These are phyloP conservation scores for Fusarium decemcellulare DNA, from an alignment of 2,329 filamentous ascomycete genomes.

Conservation along the genomic window DNA sequence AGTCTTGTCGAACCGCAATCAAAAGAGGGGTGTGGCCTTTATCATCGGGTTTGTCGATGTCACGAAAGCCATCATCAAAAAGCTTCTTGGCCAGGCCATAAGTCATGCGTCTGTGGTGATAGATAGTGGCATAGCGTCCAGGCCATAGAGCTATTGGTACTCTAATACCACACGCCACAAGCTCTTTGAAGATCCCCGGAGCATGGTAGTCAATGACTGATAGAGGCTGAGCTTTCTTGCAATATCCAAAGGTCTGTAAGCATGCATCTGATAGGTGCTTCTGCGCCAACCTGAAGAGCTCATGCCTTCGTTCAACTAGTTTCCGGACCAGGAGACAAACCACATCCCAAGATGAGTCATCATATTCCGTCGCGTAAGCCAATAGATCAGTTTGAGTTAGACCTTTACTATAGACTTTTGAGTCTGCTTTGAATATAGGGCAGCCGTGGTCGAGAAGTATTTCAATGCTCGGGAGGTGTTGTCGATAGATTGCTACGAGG, in stretches of 20 bases:
- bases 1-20: too few species aligned
- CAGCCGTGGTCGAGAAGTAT: not conserved
- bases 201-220: not conserved
- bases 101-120: not conserved
- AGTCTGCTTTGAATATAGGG: not conserved
- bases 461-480: not conserved
- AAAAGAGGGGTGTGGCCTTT: not conserved
- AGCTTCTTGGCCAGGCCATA: not conserved
- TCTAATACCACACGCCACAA: not conserved
- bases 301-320: not conserved
- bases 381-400: not conserved
- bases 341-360: not conserved
- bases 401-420: too few species aligned
- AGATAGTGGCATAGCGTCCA: not conserved
- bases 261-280: not conserved
- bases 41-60: not conserved
- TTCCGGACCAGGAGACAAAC: not conserved
- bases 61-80: not conserved
- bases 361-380: not conserved
- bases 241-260: not conserved
- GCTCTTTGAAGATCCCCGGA: not conserved
- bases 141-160: not conserved
- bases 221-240: not conserved
- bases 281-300: not conserved
- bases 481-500: not conserved